These are phyloP conservation scores for Sphaerobolus stellatus DNA, from an alignment of 1,284 basidiomycete species.

Conservation along the genomic window DNA sequence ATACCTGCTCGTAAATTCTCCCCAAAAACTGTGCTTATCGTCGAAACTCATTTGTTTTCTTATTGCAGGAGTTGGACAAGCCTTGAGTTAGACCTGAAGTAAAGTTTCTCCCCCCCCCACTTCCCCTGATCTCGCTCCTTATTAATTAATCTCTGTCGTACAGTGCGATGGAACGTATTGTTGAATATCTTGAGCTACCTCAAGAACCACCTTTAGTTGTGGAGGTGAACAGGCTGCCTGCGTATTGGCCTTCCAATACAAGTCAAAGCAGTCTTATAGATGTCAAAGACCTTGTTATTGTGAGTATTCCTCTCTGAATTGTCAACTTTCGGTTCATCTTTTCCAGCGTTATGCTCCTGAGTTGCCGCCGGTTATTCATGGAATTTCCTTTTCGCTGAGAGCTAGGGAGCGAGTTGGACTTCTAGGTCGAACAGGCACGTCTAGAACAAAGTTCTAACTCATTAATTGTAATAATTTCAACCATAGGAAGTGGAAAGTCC, in stretches of 20 bases:
- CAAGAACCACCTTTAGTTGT: conserved; percentile 79
- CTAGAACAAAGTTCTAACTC: not conserved
- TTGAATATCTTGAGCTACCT: conserved; percentile 86
- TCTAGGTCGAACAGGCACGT: conserved; percentile 15
- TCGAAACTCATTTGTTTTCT: not conserved
- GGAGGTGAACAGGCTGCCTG: conserved; percentile 66
- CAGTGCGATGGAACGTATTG: conserved; percentile 82
- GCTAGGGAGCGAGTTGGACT: conserved; percentile 16
- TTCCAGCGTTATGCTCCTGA: conserved; percentile 16
- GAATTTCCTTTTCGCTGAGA: conserved; percentile 14
- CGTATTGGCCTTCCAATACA: conserved; percentile 75
- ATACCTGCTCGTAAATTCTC: conserved; percentile 5
- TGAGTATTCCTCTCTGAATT: not conserved
- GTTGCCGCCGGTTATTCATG: conserved; percentile 17
- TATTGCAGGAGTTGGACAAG: conserved; percentile 2
- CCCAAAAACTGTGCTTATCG: too few relatives aligned
- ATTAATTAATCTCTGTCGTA: conserved; percentile 17
- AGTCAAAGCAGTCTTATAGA: conserved; percentile 41
- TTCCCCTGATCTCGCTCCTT: conserved; percentile 20
- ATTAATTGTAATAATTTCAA: not conserved
- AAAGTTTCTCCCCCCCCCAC: too few relatives aligned
- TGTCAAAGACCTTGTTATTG: conserved; percentile 71
- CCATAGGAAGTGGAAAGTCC: conserved; percentile 17
- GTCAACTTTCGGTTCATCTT: not conserved
- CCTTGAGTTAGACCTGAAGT: conserved; percentile 12